phyloP scores from a whole-genome alignment of 2,329 filamentous ascomycete species.

The Alternaria sp. region DNA sequence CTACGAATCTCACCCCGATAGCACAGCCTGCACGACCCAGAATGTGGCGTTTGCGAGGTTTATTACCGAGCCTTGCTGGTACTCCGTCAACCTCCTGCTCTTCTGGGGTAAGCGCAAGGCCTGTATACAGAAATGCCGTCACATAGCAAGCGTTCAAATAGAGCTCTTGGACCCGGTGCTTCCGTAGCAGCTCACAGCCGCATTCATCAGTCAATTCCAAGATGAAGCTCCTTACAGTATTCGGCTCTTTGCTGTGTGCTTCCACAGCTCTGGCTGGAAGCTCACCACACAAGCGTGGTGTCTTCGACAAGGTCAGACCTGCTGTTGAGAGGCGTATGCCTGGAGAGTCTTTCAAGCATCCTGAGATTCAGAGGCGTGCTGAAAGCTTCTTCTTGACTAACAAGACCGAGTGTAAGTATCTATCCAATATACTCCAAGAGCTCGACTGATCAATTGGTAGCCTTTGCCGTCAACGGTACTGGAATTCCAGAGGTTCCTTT shows the following conservation, averaged over 20 bases:
- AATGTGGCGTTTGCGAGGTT: constrained; percentile 7
- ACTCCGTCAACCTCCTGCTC: constrained; percentile 25
- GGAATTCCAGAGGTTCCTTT: constrained; percentile 74
- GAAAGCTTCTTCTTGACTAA: constrained; percentile 42
- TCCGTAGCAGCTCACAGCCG: constrained; percentile 2
- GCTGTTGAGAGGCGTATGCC: constrained; percentile 40
- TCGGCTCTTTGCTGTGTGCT: constrained; percentile 41
- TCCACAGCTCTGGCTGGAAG: constrained; percentile 42
- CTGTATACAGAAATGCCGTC: constrained; percentile 21
- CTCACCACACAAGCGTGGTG: constrained; percentile 38
- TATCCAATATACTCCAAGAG: fast-evolving
- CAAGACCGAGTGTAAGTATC: constrained; percentile 44
- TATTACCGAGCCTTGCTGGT: constrained; percentile 1
- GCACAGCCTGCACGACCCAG: constrained; percentile 7
- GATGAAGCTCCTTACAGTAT: constrained; percentile 45
- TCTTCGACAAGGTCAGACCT: constrained; percentile 37
- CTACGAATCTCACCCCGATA: constrained; percentile 7
- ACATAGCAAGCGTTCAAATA: constrained; percentile 30
- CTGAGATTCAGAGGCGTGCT: constrained; percentile 47
- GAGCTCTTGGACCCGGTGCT: constrained; percentile 1
- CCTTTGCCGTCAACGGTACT: constrained; percentile 70
- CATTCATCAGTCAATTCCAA: constrained; percentile 24
- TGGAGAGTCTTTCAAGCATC: constrained; percentile 41
- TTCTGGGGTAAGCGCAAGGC: constrained; percentile 25
- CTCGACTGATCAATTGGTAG: constrained; percentile 48